These are phyloP conservation scores for Toxoplasma gondii DNA, from an alignment of 169 alveolate species.

Conservation along the genomic window DNA sequence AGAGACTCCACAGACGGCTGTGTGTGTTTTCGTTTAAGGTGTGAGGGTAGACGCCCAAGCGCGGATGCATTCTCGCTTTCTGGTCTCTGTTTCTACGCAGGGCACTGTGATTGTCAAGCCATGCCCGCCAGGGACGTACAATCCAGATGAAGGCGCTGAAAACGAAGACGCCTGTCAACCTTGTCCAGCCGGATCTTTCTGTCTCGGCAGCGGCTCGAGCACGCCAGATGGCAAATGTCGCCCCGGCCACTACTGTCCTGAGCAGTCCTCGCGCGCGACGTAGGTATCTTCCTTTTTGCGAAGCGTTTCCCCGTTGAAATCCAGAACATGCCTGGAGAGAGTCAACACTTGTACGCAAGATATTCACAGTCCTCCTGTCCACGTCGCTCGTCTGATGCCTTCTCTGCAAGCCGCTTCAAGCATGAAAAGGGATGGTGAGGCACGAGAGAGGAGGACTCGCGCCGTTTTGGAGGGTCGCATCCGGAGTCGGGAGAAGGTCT, in stretches of 20 bases:
- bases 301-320: no score
- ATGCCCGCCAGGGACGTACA: background rate
- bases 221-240: constrained; percentile 22
- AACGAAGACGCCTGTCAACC: background rate
- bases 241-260: constrained; percentile 50
- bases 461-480: background rate
- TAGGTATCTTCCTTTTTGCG: background rate
- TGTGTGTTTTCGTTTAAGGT: no score
- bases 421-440: background rate
- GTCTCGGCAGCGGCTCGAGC: constrained; percentile 18
- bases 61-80: background rate
- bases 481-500: no score
- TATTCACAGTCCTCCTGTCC: no score
- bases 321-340: no score
- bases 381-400: background rate
- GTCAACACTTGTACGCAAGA: no score
- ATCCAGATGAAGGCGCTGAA: background rate
- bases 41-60: no score
- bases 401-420: background rate
- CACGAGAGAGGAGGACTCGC: background rate
- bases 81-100: background rate
- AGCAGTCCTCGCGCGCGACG: background rate
- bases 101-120: background rate
- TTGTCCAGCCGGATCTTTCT: constrained; percentile 54
- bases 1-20: no score